A percentile compares a stretch with the other conserved stretches of the same genome.
phyloP scores from a whole-genome alignment of 83 land plant species.

The Picea abies region DNA sequence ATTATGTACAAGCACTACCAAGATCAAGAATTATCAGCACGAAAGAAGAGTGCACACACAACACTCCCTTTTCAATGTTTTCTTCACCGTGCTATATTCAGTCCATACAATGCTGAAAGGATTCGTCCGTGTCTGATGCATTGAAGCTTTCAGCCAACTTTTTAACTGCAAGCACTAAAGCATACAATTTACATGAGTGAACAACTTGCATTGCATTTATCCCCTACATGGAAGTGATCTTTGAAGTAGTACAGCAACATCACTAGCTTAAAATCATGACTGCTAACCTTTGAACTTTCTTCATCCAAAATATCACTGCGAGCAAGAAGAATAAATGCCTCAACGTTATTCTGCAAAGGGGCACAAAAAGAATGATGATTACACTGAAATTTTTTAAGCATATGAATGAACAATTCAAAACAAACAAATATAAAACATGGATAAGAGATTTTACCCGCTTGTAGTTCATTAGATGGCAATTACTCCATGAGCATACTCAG shows the following conservation, averaged over 20 bases:
- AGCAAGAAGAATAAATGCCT: neutral
- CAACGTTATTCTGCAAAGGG: neutral
- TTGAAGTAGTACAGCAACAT: neutral
- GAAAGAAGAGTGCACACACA: neutral
- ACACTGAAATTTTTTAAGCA: neutral
- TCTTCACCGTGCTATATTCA: neutral
- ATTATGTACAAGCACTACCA: slow-evolving; percentile 10
- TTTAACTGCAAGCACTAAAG: neutral
- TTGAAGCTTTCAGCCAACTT: neutral
- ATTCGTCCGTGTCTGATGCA: neutral
- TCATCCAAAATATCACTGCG: neutral
- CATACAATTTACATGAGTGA: neutral
- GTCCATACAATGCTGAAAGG: neutral
- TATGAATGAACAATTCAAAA: neutral
- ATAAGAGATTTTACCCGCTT: too few relatives aligned
- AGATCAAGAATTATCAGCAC: neutral
- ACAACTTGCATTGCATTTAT: neutral
- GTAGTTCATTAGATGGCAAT: too few relatives aligned
- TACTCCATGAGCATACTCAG: too few relatives aligned
- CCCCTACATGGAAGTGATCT: neutral
- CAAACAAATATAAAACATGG: too few relatives aligned
- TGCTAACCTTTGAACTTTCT: neutral
- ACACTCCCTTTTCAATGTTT: neutral
- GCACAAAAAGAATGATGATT: neutral
- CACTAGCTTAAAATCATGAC: neutral